Conservation (phyloP, 768 basidiomycete species). For the Lactifluus subvellereus region DNA sequence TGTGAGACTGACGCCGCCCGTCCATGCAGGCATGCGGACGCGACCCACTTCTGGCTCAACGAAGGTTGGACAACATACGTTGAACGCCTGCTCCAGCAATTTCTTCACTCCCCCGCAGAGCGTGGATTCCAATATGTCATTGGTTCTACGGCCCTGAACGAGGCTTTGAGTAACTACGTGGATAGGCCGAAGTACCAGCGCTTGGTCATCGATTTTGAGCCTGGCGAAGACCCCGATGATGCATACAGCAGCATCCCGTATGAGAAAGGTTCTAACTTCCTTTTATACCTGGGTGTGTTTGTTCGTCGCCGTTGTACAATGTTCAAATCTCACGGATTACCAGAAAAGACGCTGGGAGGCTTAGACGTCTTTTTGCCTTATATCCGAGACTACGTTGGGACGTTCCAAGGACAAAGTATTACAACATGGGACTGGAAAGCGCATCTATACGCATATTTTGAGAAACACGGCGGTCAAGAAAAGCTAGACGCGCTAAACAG, state of each 20-base stretch:
- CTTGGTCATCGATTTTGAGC: slow-evolving; percentile 67
- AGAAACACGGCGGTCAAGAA: slow-evolving; percentile 48
- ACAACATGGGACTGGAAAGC: slow-evolving; percentile 79
- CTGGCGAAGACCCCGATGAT: slow-evolving; percentile 72
- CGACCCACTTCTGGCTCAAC: slow-evolving; percentile 84
- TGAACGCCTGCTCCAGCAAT: slow-evolving; percentile 71
- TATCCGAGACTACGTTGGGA: slow-evolving; percentile 72
- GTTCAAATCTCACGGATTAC: not conserved
- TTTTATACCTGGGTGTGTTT: slow-evolving; percentile 69
- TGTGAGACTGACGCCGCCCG: not conserved
- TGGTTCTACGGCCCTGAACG: slow-evolving; percentile 65
- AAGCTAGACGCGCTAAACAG: slow-evolving; percentile 60
- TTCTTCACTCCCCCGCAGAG: slow-evolving; percentile 64
- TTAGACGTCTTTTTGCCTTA: slow-evolving; percentile 82
- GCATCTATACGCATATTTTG: slow-evolving; percentile 70
- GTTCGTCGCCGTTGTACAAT: not conserved
- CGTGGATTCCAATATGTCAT: slow-evolving; percentile 79
- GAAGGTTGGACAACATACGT: slow-evolving; percentile 94
- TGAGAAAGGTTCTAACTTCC: slow-evolving; percentile 84
- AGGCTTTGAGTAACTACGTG: slow-evolving; percentile 58
- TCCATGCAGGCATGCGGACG: slow-evolving; percentile 51
- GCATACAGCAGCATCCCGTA: slow-evolving; percentile 75
- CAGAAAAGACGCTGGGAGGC: slow-evolving; percentile 73
- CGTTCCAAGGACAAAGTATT: slow-evolving; percentile 78
- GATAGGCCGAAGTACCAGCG: slow-evolving; percentile 69